These are phyloP conservation scores for Cladosporium sp. DNA, from an alignment of 2,329 filamentous ascomycete genomes.

Conservation along the genomic window DNA sequence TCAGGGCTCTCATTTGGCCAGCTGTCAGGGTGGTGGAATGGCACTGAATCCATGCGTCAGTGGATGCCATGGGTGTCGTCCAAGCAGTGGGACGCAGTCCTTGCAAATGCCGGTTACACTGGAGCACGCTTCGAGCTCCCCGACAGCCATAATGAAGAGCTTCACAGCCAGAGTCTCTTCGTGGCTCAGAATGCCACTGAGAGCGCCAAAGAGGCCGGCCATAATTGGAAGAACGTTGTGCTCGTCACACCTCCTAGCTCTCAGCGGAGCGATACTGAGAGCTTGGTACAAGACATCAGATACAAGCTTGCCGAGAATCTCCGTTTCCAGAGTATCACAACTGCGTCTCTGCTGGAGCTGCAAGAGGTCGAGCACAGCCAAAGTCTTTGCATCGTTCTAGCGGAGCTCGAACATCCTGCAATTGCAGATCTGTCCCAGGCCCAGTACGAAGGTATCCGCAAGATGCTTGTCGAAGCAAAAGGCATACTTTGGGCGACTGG, in stretches of 20 bases:
- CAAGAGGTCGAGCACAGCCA: conserved; percentile 2
- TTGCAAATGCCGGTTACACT: conserved; percentile 18
- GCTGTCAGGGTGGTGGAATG: conserved; percentile 25
- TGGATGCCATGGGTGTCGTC: conserved; percentile 17
- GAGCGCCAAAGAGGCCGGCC: background rate
- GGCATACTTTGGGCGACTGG: conserved; percentile 21
- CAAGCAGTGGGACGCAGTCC: conserved; percentile 14
- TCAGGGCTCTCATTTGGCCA: conserved; percentile 15
- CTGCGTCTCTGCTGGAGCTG: background rate
- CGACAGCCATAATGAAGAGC: background rate
- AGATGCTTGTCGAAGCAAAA: conserved; percentile 19
- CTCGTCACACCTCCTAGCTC: background rate
- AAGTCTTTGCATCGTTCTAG: conserved; percentile 15
- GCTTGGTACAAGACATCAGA: background rate
- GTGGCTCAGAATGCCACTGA: background rate
- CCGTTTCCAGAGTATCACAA: background rate
- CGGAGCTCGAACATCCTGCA: conserved; percentile 16
- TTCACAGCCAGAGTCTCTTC: background rate
- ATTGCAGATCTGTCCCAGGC: conserved; percentile 3
- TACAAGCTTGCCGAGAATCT: background rate
- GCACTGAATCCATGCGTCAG: conserved; percentile 18
- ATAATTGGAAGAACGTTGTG: background rate
- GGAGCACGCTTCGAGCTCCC: conserved; percentile 15
- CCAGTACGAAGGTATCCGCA: conserved; percentile 19
- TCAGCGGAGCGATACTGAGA: background rate